phyloP scores from a whole-genome alignment of 768 basidiomycete species.

The Rhodotorula diobovata region DNA sequence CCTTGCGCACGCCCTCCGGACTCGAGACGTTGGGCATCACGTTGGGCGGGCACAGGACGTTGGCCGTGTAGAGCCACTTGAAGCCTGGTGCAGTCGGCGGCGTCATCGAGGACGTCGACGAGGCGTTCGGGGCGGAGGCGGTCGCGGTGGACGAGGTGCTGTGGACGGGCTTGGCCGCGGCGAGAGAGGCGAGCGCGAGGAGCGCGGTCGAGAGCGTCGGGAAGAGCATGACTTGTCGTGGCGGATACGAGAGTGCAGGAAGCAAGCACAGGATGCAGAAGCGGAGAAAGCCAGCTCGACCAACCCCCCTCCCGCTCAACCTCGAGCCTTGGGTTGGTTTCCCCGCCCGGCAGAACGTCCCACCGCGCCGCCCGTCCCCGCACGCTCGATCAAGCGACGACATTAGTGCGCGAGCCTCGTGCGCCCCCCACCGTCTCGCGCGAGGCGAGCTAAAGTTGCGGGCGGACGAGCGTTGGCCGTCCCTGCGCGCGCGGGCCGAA shows the following conservation, averaged over 20 bases:
- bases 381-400: neutral
- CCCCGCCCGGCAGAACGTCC: neutral
- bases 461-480: neutral
- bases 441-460: no score
- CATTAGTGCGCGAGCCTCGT: no score
- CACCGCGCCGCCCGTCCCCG: neutral
- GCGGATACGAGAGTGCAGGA: neutral
- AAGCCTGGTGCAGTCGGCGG: neutral
- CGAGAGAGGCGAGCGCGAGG: neutral
- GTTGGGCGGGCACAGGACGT: constrained; percentile 5
- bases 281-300: neutral
- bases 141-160: neutral
- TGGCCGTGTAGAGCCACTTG: constrained; percentile 25
- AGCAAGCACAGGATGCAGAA: neutral
- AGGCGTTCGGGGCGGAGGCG: neutral
- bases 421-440: no score
- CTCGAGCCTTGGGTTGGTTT: neutral
- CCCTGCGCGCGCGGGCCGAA: no score
- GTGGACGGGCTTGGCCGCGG: neutral
- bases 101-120: no score
- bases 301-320: neutral
- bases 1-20: constrained; percentile 12
- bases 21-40: constrained; percentile 1
- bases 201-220: neutral
- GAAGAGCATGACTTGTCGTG: neutral